Conservation (phyloP, 257 asterid species). For the Vinca minor region DNA sequence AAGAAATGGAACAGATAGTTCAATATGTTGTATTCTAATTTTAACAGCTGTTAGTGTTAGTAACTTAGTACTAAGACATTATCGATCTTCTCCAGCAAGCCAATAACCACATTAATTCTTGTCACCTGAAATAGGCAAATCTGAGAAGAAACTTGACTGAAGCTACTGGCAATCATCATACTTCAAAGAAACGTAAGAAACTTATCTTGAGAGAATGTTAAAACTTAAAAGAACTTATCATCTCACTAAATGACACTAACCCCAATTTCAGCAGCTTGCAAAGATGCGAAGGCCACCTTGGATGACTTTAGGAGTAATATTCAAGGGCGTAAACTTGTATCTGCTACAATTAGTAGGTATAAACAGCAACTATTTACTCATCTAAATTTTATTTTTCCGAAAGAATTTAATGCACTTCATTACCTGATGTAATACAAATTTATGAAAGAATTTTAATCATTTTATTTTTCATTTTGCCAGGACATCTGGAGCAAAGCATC, state of each 20-base stretch:
- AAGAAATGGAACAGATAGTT: background rate
- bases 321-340: slow-evolving; percentile 33
- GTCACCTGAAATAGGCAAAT: slow-evolving; percentile 38
- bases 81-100: slow-evolving; percentile 8
- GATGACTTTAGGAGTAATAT: slow-evolving; percentile 31
- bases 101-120: slow-evolving; percentile 17
- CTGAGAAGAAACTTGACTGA: slow-evolving; percentile 21
- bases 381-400: slow-evolving; percentile 1
- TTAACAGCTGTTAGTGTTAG: background rate
- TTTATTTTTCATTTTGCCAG: slow-evolving; percentile 35
- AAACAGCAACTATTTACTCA: slow-evolving; percentile 5
- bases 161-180: slow-evolving; percentile 27
- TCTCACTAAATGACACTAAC: slow-evolving; percentile 10
- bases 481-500: slow-evolving; percentile 39
- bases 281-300: slow-evolving; percentile 30
- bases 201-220: background rate
- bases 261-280: slow-evolving; percentile 29
- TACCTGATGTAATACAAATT: slow-evolving; percentile 4
- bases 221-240: background rate
- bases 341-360: slow-evolving; percentile 39
- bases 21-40: background rate
- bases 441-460: background rate
- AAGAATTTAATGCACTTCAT: slow-evolving; percentile 7
- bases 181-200: slow-evolving; percentile 43
- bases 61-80: no score